A percentile compares a stretch with the other conserved stretches of the same genome.
phyloP scores from a whole-genome alignment of 108 stramenopile species.

The Phaeodactylum tricornutum region DNA sequence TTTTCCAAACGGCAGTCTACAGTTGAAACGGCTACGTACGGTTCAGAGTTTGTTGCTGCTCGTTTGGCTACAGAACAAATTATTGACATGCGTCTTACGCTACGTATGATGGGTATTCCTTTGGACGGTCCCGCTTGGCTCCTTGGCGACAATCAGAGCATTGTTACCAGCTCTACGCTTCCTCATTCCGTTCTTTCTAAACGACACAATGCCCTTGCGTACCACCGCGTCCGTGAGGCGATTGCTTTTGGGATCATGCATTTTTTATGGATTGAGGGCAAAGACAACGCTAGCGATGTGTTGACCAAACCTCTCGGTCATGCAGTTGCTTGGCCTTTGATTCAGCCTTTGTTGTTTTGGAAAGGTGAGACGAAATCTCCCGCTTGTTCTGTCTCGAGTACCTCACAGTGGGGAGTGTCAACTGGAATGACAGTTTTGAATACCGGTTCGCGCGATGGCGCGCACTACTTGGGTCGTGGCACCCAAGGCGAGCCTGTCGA shows the following conservation, averaged over 20 bases:
- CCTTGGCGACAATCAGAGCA: constrained; percentile 27
- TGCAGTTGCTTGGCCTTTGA: neutral
- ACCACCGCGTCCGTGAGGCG: constrained; percentile 15
- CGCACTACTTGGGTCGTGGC: too few relatives aligned
- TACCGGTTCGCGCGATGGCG: too few relatives aligned
- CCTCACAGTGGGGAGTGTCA: too few relatives aligned
- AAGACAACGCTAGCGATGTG: constrained; percentile 8
- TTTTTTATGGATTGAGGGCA: constrained; percentile 2
- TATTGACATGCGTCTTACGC: constrained; percentile 13
- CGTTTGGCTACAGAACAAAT: constrained; percentile 13
- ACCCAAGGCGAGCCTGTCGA: too few relatives aligned
- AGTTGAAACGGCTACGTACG: constrained; percentile 20
- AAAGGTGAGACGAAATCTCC: constrained; percentile 1
- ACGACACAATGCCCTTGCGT: constrained; percentile 11
- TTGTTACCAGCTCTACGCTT: constrained; percentile 11
- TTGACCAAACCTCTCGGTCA: constrained; percentile 7
- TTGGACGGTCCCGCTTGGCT: constrained; percentile 19
- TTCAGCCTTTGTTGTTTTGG: neutral
- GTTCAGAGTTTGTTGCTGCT: constrained; percentile 26
- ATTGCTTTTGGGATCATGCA: constrained; percentile 7
- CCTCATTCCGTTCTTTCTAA: constrained; percentile 8
- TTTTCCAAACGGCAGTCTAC: constrained; percentile 5
- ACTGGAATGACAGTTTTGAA: too few relatives aligned
- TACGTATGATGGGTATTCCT: constrained; percentile 20
- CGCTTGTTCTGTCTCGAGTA: too few relatives aligned